These are phyloP conservation scores for Penicillium tannophilum DNA, from an alignment of 495 filamentous ascomycete species.

Conservation along the genomic window DNA sequence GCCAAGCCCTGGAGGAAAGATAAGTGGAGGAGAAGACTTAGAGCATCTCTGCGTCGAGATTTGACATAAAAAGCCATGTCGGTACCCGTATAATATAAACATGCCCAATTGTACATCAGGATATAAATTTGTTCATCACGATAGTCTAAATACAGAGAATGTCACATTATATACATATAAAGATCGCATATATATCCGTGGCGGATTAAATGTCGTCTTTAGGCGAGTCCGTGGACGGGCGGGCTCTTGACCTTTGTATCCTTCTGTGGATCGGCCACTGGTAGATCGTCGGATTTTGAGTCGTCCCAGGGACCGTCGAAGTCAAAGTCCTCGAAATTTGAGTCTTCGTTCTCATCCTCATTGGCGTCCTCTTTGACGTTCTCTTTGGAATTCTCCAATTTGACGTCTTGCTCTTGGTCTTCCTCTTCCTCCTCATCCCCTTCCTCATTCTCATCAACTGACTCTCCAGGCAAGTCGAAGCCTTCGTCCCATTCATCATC, in stretches of 20 bases:
- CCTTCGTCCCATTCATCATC: not conserved
- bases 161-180: slow-evolving; percentile 7
- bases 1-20: too few relatives aligned
- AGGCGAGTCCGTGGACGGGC: not conserved
- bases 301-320: not conserved
- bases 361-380: not conserved
- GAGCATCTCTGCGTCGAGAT: too few relatives aligned
- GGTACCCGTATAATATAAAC: too few relatives aligned
- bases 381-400: not conserved
- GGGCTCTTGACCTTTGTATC: not conserved
- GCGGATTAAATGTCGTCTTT: not conserved
- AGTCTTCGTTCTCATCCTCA: not conserved
- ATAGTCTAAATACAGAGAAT: not conserved
- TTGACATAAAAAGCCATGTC: too few relatives aligned
- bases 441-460: not conserved
- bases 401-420: too few relatives aligned
- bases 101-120: slow-evolving; percentile 4
- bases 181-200: not conserved
- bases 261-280: not conserved
- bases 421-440: not conserved
- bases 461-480: too few relatives aligned
- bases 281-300: not conserved
- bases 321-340: slow-evolving; percentile 1
- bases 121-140: slow-evolving; percentile 22
- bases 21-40: too few relatives aligned